These are phyloP conservation scores for Camellia japonica DNA, from an alignment of 148 eudicot species.

Conservation along the genomic window DNA sequence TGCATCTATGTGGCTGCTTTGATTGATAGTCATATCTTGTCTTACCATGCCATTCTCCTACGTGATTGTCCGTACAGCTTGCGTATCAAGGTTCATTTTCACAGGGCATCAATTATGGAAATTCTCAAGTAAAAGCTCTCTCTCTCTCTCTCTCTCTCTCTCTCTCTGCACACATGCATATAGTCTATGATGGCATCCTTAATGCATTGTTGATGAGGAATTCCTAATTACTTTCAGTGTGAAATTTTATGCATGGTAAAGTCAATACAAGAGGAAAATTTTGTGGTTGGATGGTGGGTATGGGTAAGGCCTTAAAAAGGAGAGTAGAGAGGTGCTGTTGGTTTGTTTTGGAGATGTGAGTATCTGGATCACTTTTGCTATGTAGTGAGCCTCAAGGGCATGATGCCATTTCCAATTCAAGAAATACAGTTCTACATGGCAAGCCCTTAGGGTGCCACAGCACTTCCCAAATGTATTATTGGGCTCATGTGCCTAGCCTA, in stretches of 20 bases:
- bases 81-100: conserved; percentile 78
- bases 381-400: no score
- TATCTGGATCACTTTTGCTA: no score
- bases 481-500: no score
- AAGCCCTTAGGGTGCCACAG: no score
- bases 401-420: no score
- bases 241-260: background rate
- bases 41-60: conserved; percentile 1
- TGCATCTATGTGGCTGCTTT: background rate
- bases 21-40: background rate
- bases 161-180: background rate
- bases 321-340: background rate
- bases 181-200: background rate
- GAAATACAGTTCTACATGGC: no score
- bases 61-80: conserved; percentile 42
- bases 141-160: conserved; percentile 7
- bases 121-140: conserved; percentile 50
- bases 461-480: no score
- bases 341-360: no score
- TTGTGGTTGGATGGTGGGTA: background rate
- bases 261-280: background rate
- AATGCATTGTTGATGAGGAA: background rate
- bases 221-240: background rate
- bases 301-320: background rate
- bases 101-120: conserved; percentile 68